Base-by-base conservation (phyloP, 2,329 filamentous ascomycete species). In the Aspergillus novoparasiticus region DNA sequence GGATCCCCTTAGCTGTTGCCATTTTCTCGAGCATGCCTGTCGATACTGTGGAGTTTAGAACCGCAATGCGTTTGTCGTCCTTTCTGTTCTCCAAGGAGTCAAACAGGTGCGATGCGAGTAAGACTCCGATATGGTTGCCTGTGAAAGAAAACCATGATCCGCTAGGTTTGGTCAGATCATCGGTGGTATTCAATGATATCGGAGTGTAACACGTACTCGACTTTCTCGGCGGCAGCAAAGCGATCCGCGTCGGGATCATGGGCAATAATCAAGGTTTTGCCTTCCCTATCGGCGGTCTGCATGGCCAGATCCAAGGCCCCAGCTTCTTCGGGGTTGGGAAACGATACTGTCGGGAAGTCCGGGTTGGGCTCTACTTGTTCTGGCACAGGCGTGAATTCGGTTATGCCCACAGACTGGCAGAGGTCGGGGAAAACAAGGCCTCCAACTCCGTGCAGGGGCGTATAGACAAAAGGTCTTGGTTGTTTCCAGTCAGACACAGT, bases 211-310 rank as follows among this genome's bases (percentile, higher is more conserved):
- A 72, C 74, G 39, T 77, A 81, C 71, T 79, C 69, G 4, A 87
- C 80, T 69, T 85, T 86, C 70, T 89, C 84, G 4, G 87, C 87
- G 8, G 81, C 85, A 8, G 87, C 86, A 64, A 90, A 85, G 23
- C 87, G 84, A 73, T 90, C 87, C 19, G 87, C 87, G 71, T 90
- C 87, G 1, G 87, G 87, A 67, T 90, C 87, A 68, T 86, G 88
- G 12, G 87, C 87, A 32, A 90, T 75, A 43, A 89, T 84, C 46
- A 89, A 72, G 6, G 74, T 75, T 62, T 82, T 81, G 21, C 77
- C 79, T 21, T 81, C 71, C 57, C 76, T 73, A 53, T 87, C 82
- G 32, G 87, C 87, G 4, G 83, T 83, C 64, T 81, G 71, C 57
- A 87, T 86, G 1, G 87, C 85, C 39, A 89, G 78, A 68, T 88